A percentile compares a stretch with the other conserved stretches of the same genome.
Conservation (phyloP, 192 early-diverging fungal species). For the Rhizophagus prolifer region DNA sequence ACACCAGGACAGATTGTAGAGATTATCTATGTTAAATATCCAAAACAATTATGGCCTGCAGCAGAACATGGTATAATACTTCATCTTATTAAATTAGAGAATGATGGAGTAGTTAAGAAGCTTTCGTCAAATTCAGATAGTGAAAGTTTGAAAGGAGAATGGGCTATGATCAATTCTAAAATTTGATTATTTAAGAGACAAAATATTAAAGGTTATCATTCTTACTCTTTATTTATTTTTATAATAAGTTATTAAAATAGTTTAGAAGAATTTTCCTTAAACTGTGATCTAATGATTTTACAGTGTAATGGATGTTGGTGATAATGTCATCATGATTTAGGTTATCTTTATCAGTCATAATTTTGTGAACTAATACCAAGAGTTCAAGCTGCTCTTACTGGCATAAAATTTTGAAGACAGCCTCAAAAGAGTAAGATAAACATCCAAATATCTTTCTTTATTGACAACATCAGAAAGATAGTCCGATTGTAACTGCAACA, state of each 20-base stretch:
- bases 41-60: slow-evolving; percentile 45
- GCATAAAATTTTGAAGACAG: no score
- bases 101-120: slow-evolving; percentile 44
- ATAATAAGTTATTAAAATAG: no score
- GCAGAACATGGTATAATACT: slow-evolving; percentile 52
- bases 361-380: no score
- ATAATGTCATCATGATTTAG: not conserved
- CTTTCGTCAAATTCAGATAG: not conserved
- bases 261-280: no score
- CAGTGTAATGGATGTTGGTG: not conserved
- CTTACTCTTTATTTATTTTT: no score
- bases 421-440: not conserved
- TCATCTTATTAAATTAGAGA: slow-evolving; percentile 56
- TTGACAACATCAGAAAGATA: no score
- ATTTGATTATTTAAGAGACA: not conserved
- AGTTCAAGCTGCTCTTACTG: no score
- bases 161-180: not conserved
- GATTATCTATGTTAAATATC: slow-evolving; percentile 57
- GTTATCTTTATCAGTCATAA: not conserved
- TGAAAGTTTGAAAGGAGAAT: not conserved
- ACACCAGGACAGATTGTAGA: slow-evolving; percentile 52
- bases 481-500: no score
- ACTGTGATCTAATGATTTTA: no score
- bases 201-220: no score
- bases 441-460: no score